phyloP scores from a whole-genome alignment of 495 filamentous ascomycete genomes.

The Penicillium roqueforti region DNA sequence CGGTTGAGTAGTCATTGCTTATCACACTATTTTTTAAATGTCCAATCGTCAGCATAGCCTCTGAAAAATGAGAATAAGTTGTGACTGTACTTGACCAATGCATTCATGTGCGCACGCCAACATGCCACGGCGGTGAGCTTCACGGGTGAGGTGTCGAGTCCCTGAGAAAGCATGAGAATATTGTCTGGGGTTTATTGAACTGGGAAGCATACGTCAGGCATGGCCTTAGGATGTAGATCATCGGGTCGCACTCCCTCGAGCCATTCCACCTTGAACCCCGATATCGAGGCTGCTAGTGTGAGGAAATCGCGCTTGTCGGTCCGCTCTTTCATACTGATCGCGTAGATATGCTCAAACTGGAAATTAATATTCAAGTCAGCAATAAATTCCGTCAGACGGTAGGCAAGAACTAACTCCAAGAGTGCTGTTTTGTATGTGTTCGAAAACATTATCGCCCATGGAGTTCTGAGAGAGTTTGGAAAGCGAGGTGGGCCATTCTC shows the following conservation, averaged over 20 bases:
- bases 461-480: background rate
- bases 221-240: conserved; percentile 20
- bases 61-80: no score
- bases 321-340: conserved; percentile 56
- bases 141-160: background rate
- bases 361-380: background rate
- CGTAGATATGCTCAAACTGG: conserved; percentile 47
- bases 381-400: background rate
- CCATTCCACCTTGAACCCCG: conserved; percentile 50
- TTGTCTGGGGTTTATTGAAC: no score
- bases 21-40: conserved; percentile 29
- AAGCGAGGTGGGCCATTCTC: background rate
- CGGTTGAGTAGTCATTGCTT: conserved; percentile 38
- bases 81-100: conserved; percentile 21
- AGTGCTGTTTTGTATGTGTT: conserved; percentile 27
- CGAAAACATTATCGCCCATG: conserved; percentile 16
- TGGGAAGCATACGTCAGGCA: conserved; percentile 21
- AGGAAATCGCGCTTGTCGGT: conserved; percentile 62
- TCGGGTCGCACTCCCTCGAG: conserved; percentile 43
- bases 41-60: no score
- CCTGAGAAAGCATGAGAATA: conserved; percentile 1
- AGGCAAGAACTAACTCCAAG: conserved; percentile 18
- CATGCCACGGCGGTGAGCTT: conserved; percentile 16
- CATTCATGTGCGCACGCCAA: conserved; percentile 43
- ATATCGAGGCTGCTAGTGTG: conserved; percentile 47